Base-by-base conservation (phyloP, 208 protist genomes). In the Crithidia fasciculata region DNA sequence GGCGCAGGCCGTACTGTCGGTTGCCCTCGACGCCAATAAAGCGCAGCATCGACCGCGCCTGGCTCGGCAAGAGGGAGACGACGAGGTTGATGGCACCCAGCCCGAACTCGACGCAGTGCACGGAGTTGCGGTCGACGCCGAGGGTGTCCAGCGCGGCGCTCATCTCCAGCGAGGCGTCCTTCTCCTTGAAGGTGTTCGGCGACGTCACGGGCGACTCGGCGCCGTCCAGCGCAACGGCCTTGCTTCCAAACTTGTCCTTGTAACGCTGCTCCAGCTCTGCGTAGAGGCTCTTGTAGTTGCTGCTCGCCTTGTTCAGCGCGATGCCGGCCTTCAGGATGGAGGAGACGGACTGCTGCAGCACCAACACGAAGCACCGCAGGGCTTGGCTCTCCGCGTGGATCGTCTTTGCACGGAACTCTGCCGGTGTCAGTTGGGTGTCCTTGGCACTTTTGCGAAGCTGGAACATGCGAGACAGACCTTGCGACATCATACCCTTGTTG, bases 331-430 rank as follows among this genome's bases (percentile, higher is more conserved):
- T 83, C 5, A 92, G 3, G 12, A 89, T 7, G n/a, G 72, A 70
- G 16, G 72, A 79, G 3, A 89, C 57, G 19, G 80, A 81, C 63
- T 82, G 80, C 69, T 87, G 74, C 10, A 88, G 50, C 2, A 89
- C 50, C 15, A 93, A 58, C 43, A 84, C 49, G 62, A 88, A 83
- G 47, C 76, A 77, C 49, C 82, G 85, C 57, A 93, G 56, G 18
- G 74, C 73, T 55, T 89, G 78, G 8, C 82, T 72, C 58, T 83
- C 74, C 8, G 82, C 85, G 36, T 86, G 72, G 8, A 85, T 76
- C n/a, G 76, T 74, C 68, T 86, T 86, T 28, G 83, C 83, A 40
- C 85, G 88, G 63, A 84, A 91, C 72, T 89, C 84, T 0, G 73
- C 69, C 8, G 86, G 60, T 7, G 47, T 68, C 47, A 89, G 66